Evolutionary conservation across 805 yeast genomes (phyloP), one percentile per base, ranked within the genome.

Genomic region (Candida andamanensis): DNA sequence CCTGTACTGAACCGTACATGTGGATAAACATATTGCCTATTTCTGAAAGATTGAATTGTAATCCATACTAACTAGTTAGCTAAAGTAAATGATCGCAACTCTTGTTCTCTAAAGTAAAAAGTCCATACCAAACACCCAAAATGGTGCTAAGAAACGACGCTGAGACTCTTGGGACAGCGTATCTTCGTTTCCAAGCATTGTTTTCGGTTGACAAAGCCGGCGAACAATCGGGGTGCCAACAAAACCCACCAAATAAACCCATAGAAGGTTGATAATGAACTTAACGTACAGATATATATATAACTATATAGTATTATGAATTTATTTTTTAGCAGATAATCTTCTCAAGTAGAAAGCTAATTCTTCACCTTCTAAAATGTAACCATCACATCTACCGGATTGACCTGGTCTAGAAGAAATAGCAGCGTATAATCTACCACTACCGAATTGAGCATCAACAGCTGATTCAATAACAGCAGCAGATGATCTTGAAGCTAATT

Each of bases 381-480:
- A 92, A 76, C 98, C 98, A 72, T 92, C 98, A 76, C 87, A 82
- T 79, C 98, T 94, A 74, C 98, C 98, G 54, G 95, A 84, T 81
- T 92, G 98, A 74, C 98, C 98, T 71, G 98, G 98, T 81, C 98
- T 87, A 40, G 98, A 92, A 53, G 98, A 87, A 68, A 92, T 86
- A 70, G 77, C 78, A 71, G 98, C 98, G 80, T 92, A 92, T 63
- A 92, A 83, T 76, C 90, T 89, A 80, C 98, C 98, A 58, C 97
- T 87, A 71, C 82, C 81, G 84, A 92, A 92, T 79, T 92, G 98
- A 62, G 90, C 65, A 65, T 86, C 90, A 57, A 92, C 90, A 60
- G 95, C 80, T 50, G 76, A 68, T 74, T 89, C 96, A 59, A 87
- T 76, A 75, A 79, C 76, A 57, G 97, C 79, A 48, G 73, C 65